Evolutionary conservation across 1,284 basidiomycete genomes (phyloP).

Genomic region (Malassezia brasiliensis): DNA sequence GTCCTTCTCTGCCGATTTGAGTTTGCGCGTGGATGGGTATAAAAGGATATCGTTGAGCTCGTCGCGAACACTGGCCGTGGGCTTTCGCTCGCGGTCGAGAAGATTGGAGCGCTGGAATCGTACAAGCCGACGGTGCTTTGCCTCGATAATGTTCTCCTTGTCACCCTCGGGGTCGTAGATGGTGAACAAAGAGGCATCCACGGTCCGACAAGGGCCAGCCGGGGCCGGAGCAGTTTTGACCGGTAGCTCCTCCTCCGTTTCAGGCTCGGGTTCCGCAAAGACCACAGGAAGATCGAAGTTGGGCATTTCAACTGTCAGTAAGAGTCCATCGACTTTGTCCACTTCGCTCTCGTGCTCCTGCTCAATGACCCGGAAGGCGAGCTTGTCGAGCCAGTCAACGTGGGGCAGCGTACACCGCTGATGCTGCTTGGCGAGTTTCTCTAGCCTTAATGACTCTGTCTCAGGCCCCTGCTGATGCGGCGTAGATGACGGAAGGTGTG

Average conservation of each 20-base stretch:
- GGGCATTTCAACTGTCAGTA: constrained; percentile 87
- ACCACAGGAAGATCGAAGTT: constrained; percentile 98
- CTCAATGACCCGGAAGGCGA: constrained; percentile 86
- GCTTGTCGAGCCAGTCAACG: constrained; percentile 87
- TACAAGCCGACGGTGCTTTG: constrained; percentile 86
- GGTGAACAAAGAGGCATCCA: constrained; percentile 59
- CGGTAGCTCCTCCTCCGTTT: background rate
- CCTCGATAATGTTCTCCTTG: constrained; percentile 89
- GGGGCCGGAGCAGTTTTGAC: background rate
- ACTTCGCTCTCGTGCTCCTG: constrained; percentile 50
- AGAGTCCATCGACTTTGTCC: constrained; percentile 48
- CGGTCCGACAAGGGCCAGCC: background rate
- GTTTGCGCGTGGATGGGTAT: constrained; percentile 76
- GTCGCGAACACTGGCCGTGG: constrained; percentile 83
- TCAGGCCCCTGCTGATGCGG: constrained; percentile 52
- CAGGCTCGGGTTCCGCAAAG: constrained; percentile 58
- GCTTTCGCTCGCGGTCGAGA: constrained; percentile 88
- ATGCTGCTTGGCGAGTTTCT: constrained; percentile 93
- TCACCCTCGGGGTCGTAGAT: constrained; percentile 81
- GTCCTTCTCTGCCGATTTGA: constrained; percentile 87
- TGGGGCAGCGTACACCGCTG: constrained; percentile 86
- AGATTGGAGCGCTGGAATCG: constrained; percentile 89
- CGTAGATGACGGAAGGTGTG: constrained; percentile 66
- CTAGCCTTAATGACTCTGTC: constrained; percentile 87
- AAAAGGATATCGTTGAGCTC: constrained; percentile 78